Evolutionary conservation across 305 asterid species (phyloP).

Genomic region (Striga hermonthica): DNA sequence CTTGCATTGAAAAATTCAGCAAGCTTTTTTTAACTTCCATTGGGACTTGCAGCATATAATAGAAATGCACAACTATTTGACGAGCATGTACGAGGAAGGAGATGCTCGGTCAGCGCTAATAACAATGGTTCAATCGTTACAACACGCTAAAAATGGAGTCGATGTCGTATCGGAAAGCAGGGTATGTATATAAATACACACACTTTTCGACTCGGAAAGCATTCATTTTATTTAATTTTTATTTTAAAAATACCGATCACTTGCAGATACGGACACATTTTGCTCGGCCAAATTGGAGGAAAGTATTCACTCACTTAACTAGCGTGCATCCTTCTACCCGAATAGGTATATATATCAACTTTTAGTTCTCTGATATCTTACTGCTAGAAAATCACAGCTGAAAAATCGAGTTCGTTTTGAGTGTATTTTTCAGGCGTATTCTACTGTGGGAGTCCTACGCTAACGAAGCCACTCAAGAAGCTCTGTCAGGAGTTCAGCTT

Average conservation of each 20-base stretch:
- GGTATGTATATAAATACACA: conserved; percentile 31
- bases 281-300: conserved; percentile 67
- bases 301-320: conserved; percentile 47
- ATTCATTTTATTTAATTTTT: no score
- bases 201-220: background rate
- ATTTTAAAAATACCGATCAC: background rate
- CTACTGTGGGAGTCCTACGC: conserved; percentile 75
- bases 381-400: no score
- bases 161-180: conserved; percentile 76
- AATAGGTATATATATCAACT: conserved; percentile 40
- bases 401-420: no score
- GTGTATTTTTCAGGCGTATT: conserved; percentile 59
- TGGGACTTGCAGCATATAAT: conserved; percentile 48
- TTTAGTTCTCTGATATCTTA: no score
- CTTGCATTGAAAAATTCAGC: background rate
- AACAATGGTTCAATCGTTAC: conserved; percentile 75
- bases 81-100: conserved; percentile 84
- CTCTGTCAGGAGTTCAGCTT: conserved; percentile 67
- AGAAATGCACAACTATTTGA: conserved; percentile 82
- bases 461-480: conserved; percentile 48
- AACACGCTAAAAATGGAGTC: conserved; percentile 76
- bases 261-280: conserved; percentile 63
- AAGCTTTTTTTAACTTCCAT: no score
- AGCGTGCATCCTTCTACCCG: conserved; percentile 47
- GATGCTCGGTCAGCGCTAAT: conserved; percentile 85